phyloP scores from a whole-genome alignment of 208 protist species.

The Naegleria fowleri region DNA sequence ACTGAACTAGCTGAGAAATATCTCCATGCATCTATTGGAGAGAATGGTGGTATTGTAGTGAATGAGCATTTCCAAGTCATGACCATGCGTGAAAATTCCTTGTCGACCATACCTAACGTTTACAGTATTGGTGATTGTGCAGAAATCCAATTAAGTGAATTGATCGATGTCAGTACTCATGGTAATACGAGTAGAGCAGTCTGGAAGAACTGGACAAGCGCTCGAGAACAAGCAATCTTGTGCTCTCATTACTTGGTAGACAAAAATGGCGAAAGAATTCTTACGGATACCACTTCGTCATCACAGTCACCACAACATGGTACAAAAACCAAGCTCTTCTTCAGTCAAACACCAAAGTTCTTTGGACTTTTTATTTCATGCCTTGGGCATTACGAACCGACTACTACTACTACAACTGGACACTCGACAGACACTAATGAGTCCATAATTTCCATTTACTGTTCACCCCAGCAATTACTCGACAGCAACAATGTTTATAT shows the following conservation, averaged over 20 bases:
- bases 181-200: background rate
- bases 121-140: constrained; percentile 4
- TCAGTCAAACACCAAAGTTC: constrained; percentile 10
- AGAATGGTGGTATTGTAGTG: background rate
- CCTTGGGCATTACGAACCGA: background rate
- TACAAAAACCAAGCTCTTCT: background rate
- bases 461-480: no score
- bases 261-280: background rate
- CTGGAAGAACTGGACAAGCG: constrained; percentile 14
- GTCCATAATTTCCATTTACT: no score
- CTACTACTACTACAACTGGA: no score
- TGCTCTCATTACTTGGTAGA: background rate
- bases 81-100: background rate
- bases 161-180: background rate
- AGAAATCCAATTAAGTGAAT: background rate
- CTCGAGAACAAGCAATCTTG: background rate
- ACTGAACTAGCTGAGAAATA: background rate
- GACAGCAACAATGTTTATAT: background rate
- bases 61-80: background rate
- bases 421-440: background rate
- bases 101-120: background rate
- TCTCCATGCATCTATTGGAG: background rate
- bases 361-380: background rate
- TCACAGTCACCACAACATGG: no score
- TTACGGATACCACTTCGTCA: no score